Conservation (phyloP, 2,329 filamentous ascomycete genomes). For the Rosellinia necatrix region DNA sequence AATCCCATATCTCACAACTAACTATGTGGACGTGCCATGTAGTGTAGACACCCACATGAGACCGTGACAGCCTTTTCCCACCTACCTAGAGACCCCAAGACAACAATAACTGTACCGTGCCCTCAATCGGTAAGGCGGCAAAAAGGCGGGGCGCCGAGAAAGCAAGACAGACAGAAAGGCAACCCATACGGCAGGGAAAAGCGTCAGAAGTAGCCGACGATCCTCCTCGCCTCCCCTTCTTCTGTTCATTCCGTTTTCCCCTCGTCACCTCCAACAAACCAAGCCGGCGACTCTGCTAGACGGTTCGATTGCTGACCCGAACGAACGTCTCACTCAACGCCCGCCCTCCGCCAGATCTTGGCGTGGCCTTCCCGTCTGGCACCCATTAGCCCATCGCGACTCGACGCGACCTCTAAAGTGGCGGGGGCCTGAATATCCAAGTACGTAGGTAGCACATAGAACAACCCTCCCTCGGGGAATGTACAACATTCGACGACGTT, state of each 20-base stretch:
- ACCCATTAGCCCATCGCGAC: neutral
- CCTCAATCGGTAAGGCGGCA: neutral
- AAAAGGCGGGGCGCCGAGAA: slow-evolving; percentile 1
- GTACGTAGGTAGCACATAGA: no score
- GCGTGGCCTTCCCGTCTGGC: neutral
- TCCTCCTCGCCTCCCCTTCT: neutral
- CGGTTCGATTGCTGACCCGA: slow-evolving; percentile 27
- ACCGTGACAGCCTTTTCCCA: neutral
- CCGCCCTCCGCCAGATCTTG: slow-evolving; percentile 11
- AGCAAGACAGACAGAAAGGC: neutral
- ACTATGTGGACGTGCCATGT: neutral
- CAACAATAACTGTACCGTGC: neutral
- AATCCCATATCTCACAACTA: neutral
- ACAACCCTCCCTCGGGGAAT: no score
- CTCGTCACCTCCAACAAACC: slow-evolving; percentile 1
- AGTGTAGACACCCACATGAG: slow-evolving; percentile 8
- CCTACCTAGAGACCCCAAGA: neutral
- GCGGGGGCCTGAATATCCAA: neutral
- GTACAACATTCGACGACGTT: no score
- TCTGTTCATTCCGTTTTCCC: neutral
- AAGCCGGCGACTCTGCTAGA: neutral
- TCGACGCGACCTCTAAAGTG: neutral
- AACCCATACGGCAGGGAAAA: neutral
- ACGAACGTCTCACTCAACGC: neutral
- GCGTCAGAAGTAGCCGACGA: neutral